Evolutionary conservation across 2,329 filamentous ascomycete genomes (phyloP), one percentile per base, ranked within the genome.

Genomic region (Achaetomium macrosporum): DNA sequence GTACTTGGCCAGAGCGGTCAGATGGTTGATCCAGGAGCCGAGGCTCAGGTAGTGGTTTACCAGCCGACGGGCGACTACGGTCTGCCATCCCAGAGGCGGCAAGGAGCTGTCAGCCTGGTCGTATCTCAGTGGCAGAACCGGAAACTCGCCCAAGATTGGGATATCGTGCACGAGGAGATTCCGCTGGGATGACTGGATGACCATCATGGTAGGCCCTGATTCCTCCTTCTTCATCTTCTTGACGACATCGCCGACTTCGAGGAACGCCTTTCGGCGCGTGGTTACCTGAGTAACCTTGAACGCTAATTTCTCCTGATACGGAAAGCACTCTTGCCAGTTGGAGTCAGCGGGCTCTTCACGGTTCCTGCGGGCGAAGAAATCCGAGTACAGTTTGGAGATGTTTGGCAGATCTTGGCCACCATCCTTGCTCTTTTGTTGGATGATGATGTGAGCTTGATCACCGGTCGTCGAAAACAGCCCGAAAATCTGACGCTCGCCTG

Each of bases 151-250:
- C 17, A 97, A 73, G 2, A 87, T 79, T 0, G 92, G 87, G 29
- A 99, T 82, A 58, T 96, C 90, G 58, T 96, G 89, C 12, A 90
- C 77, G 2, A 99, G 76, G 53, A 89, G 80, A 45, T 84, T 84
- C 54, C 85, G 83, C 62, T 93, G 90, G 5, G 90, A 89, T 0
- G 93, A 96, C 68, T 97, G 93, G 42, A 99, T 79, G 2, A 96
- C 88, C 59, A 96, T 76, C 72, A 97, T 82, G 47, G 88, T 80
- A 1, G 93, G 89, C 31, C 83, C 81, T 13, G 77, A 76, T 66
- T 96, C 90, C 41, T 96, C 91, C 63, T 85, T 90, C 64, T 84
- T 87, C 75, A 96, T 84, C 72, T 90, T 95, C 75, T 93, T 96
- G 65, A 97, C 78, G 20, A 90, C 72, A 65, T 97, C 92, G 35